phyloP scores from a whole-genome alignment of 2,329 filamentous ascomycete genomes.

The Nigrospora osmanthi region DNA sequence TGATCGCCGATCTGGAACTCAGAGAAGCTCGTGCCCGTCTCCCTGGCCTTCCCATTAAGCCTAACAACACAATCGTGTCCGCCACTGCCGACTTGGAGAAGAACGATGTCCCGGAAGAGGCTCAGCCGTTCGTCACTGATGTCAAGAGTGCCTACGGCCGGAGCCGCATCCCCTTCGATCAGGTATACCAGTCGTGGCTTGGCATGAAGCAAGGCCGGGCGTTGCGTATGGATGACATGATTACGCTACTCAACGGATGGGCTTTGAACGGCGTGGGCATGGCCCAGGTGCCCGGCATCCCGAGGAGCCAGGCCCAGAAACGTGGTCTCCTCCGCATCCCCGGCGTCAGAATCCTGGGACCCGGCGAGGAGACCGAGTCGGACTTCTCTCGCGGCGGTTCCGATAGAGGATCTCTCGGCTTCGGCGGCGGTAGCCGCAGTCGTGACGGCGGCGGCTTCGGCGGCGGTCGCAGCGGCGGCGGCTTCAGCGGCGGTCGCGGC shows the following conservation, averaged over 20 bases:
- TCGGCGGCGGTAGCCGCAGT: not conserved
- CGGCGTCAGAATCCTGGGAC: conserved; percentile 15
- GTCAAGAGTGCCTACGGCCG: conserved; percentile 31
- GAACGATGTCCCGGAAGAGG: conserved; percentile 28
- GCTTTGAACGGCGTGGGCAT: conserved; percentile 42
- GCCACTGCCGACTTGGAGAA: conserved; percentile 45
- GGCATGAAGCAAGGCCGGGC: conserved; percentile 37
- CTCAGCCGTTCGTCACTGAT: conserved; percentile 30
- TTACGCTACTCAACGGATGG: conserved; percentile 48
- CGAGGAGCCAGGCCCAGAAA: conserved; percentile 9
- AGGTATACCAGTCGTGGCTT: conserved; percentile 50
- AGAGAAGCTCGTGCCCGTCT: conserved; percentile 41
- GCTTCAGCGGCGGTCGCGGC: conserved; percentile 3
- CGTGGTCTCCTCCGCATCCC: conserved; percentile 17
- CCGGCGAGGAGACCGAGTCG: not conserved
- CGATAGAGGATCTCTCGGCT: not conserved
- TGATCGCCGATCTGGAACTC: conserved; percentile 51
- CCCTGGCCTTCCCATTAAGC: conserved; percentile 50
- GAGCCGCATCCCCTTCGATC: conserved; percentile 20
- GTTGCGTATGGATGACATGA: conserved; percentile 22
- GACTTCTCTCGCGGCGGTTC: no score
- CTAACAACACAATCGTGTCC: conserved; percentile 40
- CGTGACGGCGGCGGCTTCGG: conserved; percentile 2
- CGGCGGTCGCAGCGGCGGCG: conserved; percentile 2
- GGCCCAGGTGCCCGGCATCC: conserved; percentile 35